Base-by-base conservation (phyloP, 1,139 yeast genomes). In the Magnusiomyces paraingens region DNA sequence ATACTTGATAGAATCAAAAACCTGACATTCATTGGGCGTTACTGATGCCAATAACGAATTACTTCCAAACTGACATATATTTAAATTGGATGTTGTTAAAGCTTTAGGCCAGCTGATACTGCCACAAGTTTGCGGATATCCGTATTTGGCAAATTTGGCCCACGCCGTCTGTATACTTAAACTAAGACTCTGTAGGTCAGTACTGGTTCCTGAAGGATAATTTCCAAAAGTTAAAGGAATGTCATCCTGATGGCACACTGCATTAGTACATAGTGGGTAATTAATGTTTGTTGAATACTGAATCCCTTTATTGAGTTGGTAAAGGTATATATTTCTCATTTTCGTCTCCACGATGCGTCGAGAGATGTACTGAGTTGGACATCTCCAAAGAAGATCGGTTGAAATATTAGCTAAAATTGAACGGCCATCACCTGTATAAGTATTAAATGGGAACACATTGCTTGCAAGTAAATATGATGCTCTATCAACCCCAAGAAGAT, bases 161-260 rank as follows among this genome's bases (percentile, higher is more conserved):
- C 71, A 67, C 26, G 68, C 58, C 3, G 56, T 51, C 53, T 67
- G 70, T 3, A 67, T 57, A 48, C 65, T 62, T 10, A 22, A 39
- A 26, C 62, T 57, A 21, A 66, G 52, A 3, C 52, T 51, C 51
- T 63, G 63, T 17, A 58, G 52, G 1, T 59, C 40, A 14, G 60
- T 47, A 2, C 57, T 58, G 2, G 59, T 40, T 8, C 56, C 46
- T 2, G 51, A 11, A 50, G 49, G 51, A 47, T 57, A 66, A 2
- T 68, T 66, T 11, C 70, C 70, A 57, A 66, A 67, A 3, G 64
- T 58, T 12, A 64, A 58, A 41, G 61, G 61, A 26, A 67, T 52
- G 51, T 68, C 71, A 46, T 67, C 68, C 52, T 67, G 64, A 50
- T 68, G 71, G 55, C 71, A 68, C 2, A 66, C 70, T 3, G 54